Evolutionary conservation across 495 filamentous ascomycete species (phyloP), one percentile per base, ranked within the genome.

Genomic region (Aspergillus baeticus): DNA sequence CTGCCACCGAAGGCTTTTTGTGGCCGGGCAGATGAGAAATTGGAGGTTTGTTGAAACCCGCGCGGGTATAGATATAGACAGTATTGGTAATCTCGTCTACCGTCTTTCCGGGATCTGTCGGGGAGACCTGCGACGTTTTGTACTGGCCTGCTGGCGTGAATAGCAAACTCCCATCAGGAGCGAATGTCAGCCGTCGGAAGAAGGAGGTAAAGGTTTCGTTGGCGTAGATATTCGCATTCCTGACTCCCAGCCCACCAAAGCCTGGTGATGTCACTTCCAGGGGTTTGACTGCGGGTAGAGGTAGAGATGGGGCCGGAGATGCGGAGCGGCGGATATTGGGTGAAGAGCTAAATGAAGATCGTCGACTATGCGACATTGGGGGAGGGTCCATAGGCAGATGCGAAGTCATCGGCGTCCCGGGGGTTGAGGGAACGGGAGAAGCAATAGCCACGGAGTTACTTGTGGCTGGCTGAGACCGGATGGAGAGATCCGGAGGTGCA

Each of bases 131-230:
- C 41, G 91, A 84, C 1, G 86, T 88, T 67, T 95, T 92, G 69
- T 91, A 98, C 69, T 99, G 95, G 3, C 95, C 95, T 36, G 95
- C 93, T 14, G 95, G 95, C 0, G 95, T 99, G 54, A 99, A 89
- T 8, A 99, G 81, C 42, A 99, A 76, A 69, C 93, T 96, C 14
- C 95, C 95, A 63, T 98, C 95, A 2, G 95, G 92, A 6, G 95
- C 87, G 68, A 98, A 99, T 0, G 95, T 91, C 37, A 99, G 75
- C 33, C 95, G 84, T 39, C 95, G 82, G 76, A 99, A 99, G 73
- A 99, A 99, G 3, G 95, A 98, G 0, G 91, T 98, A 31, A 97
- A 84, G 0, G 92, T 96, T 72, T 99, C 95, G 55, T 96, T 97
- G n/a, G 88, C 91, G 70, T 99, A 99, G 35, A 98, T 86, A 54